Evolutionary conservation across 2,329 filamentous ascomycete genomes (phyloP), one percentile per base, ranked within the genome.

Genomic region (Pseudogymnoascus sp.): DNA sequence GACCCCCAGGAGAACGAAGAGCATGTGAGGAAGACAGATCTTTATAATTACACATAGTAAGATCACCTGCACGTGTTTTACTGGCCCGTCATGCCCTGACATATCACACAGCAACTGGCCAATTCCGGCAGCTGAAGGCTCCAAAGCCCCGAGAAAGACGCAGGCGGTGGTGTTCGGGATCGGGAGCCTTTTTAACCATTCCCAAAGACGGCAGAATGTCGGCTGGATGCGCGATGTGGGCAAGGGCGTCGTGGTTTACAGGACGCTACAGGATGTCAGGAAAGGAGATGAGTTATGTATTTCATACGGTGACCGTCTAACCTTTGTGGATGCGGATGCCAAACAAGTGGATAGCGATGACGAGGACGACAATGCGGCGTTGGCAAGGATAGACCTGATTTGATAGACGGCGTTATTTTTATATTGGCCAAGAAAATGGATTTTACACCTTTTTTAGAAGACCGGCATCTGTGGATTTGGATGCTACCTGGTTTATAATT

Each of bases 171-270:
- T 84, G 31, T 75, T 84, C 38, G 82, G 82, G 2, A 73, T 85
- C 0, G 83, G 83, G 15, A 80, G 77, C 63, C 82, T 85, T 80
- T 84, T 85, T 74, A 85, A 85, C 65, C 82, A 85, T 67, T 82
- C 80, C 2, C 73, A 71, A 0, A 68, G 73, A 10, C 67, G 76
- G 28, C 82, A 84, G 67, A 85, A 85, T 68, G 79, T 85, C 3
- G 81, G 78, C 2, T 85, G 82, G 82, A 76, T 77, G 66, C 74
- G 81, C 21, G 78, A 84, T 70, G 53, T 81, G 1, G 69, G 74
- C 2, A 75, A 74, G 2, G 69, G 75, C 13, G 67, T 82, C 0
- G 76, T 84, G 17, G 78, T 77, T 0, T 85, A 84, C 66, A 76
- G 72, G 13, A 75, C 82, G 15, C 67, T 82, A 31, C 73, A 79